These are phyloP conservation scores for Xylaria sp. DNA, from an alignment of 2,329 filamentous ascomycete species.

Conservation along the genomic window DNA sequence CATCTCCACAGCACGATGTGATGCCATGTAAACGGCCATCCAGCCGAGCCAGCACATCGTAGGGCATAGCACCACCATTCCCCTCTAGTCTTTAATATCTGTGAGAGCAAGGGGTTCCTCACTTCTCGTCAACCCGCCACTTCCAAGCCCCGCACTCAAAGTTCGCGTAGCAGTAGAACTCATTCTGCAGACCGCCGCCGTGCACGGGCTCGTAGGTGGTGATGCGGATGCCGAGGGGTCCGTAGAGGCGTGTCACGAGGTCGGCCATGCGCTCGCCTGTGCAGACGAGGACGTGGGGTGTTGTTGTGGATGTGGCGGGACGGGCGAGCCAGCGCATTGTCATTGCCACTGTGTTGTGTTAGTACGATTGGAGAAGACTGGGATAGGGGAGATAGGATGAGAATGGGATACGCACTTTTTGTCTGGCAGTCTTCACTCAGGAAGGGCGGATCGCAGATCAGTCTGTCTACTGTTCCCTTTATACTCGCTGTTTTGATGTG, in stretches of 20 bases:
- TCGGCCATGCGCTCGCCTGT: constrained; percentile 72
- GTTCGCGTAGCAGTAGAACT: constrained; percentile 75
- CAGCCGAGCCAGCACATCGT: too few relatives aligned
- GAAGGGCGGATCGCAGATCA: constrained; percentile 76
- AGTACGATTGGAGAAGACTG: too few relatives aligned
- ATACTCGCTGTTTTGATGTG: constrained; percentile 40
- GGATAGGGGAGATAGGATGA: background rate
- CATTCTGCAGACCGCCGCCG: constrained; percentile 71
- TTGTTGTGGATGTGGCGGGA: constrained; percentile 18
- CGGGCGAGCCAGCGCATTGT: constrained; percentile 70
- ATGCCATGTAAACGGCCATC: too few relatives aligned
- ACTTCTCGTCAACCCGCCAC: constrained; percentile 21
- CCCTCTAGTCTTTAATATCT: too few relatives aligned
- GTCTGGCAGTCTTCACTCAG: constrained; percentile 76
- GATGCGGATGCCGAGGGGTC: constrained; percentile 53
- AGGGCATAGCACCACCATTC: too few relatives aligned
- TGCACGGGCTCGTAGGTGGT: constrained; percentile 67
- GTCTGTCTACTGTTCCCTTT: constrained; percentile 59
- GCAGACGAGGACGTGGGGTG: constrained; percentile 55
- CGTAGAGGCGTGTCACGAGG: constrained; percentile 62
- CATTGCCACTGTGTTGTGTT: constrained; percentile 53
- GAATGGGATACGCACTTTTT: constrained; percentile 41
- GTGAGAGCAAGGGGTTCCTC: background rate
- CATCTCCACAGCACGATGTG: background rate
- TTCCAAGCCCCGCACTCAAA: constrained; percentile 59